phyloP scores from a whole-genome alignment of 345 rosid genomes.

The Mangifera indica region DNA sequence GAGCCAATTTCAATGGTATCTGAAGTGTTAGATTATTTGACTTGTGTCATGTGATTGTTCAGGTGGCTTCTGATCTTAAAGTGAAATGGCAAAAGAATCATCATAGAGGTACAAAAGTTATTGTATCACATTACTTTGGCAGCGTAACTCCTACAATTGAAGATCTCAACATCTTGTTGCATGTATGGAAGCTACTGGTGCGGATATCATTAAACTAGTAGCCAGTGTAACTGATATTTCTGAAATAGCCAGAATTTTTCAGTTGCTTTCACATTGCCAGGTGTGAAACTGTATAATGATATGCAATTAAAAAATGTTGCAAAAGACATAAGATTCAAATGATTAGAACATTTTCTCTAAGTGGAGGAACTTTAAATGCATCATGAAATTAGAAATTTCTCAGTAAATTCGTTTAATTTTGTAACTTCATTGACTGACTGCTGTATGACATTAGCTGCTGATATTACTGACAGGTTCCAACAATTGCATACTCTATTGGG shows the following conservation, averaged over 20 bases:
- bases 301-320: not conserved
- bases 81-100: slow-evolving; percentile 24
- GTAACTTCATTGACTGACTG: not conserved
- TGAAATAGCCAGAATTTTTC: slow-evolving; percentile 43
- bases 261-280: slow-evolving; percentile 38
- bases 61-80: slow-evolving; percentile 47
- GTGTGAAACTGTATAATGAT: slow-evolving; percentile 23
- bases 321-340: not conserved
- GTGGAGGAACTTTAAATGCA: not conserved
- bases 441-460: slow-evolving; percentile 1
- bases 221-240: slow-evolving; percentile 45
- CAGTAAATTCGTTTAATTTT: not conserved
- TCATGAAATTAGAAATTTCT: not conserved
- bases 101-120: slow-evolving; percentile 29
- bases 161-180: slow-evolving; percentile 40
- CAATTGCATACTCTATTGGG: slow-evolving; percentile 47
- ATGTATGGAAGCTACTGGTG: slow-evolving; percentile 40
- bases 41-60: slow-evolving; percentile 21
- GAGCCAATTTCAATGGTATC: slow-evolving; percentile 2
- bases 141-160: slow-evolving; percentile 39
- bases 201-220: slow-evolving; percentile 46
- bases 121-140: slow-evolving; percentile 45
- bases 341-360: not conserved
- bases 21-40: slow-evolving; percentile 12
- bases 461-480: slow-evolving; percentile 41